Evolutionary conservation across 1,284 basidiomycete species (phyloP), one percentile per base, ranked within the genome.

Genomic region (Inonotus obliquus): DNA sequence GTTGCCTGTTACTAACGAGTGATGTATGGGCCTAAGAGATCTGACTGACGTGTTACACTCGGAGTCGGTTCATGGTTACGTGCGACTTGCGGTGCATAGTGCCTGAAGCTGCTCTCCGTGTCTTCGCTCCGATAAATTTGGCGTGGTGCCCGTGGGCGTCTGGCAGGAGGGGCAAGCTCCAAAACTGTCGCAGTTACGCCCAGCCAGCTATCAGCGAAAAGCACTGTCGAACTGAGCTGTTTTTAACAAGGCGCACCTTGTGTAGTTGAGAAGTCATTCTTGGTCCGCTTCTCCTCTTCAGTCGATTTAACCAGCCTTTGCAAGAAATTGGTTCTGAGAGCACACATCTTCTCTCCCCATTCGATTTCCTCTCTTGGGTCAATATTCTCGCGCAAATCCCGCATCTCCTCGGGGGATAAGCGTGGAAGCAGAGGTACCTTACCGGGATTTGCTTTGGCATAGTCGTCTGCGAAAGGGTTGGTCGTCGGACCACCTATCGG

Each of bases 401-500:
- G 62, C 68, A 73, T 73, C 63, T 78, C 73, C 45, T 76, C 74
- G 19, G 67, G 66, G 27, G 71, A 71, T 21, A 78, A 66, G 17
- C 67, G 69, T 17, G 67, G 65, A 65, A 79, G 69, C 51, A 69
- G 69, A 13, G 78, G 77, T 13, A 75, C 74, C 67, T 75, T 76
- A 11, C 73, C 74, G 1, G 74, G 75, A 65, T 76, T 67, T 32
- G 63, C 64, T 45, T 69, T 65, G 29, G 77, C 72, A 65, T 72
- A 74, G 7, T 78, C 75, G 65, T 79, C 78, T 51, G 74, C 72
- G 63, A 79, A 80, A 0, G 79, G 79, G 62, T 81, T 81, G 27
- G 70, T 68, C 62, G 53, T 70, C 68, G 7, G 75, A 4, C 35
- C 38, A 10, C 44, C 38, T 7, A 37, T 19, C 14, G 56, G 47